Evolutionary conservation across 2,329 filamentous ascomycete genomes (phyloP).

Genomic region (Diaporthe humulicola): DNA sequence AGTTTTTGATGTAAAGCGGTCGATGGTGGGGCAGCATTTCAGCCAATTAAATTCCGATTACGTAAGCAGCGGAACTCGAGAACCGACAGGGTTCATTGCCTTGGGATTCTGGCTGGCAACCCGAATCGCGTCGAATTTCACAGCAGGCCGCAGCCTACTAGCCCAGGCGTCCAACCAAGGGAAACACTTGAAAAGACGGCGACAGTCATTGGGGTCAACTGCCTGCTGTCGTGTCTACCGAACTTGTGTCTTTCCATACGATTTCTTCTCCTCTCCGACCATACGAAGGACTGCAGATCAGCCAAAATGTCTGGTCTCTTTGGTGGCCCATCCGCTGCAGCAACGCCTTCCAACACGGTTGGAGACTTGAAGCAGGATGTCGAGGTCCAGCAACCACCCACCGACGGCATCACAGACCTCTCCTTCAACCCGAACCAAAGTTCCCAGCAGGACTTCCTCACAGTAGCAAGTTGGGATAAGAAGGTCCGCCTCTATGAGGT

Average conservation of each 20-base stretch:
- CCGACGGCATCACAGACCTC: constrained; percentile 91
- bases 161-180: constrained; percentile 13
- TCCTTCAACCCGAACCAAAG: constrained; percentile 71
- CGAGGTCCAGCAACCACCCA: constrained; percentile 80
- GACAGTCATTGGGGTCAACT: neutral
- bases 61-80: constrained; percentile 17
- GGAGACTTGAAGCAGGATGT: constrained; percentile 95
- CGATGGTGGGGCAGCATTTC: constrained; percentile 29
- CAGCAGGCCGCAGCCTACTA: constrained; percentile 26
- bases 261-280: neutral
- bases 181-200: neutral
- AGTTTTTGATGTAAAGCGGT: constrained; percentile 36
- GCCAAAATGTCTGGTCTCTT: constrained; percentile 75
- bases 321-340: constrained; percentile 63
- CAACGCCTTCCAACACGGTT: constrained; percentile 75
- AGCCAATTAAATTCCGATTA: constrained; percentile 36
- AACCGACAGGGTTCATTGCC: constrained; percentile 25
- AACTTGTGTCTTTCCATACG: neutral
- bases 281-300: neutral
- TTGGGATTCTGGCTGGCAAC: constrained; percentile 18
- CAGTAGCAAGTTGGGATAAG: constrained; percentile 96
- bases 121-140: constrained; percentile 34
- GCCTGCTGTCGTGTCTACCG: neutral
- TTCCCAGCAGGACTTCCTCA: constrained; percentile 80
- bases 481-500: constrained; percentile 98